Conservation (phyloP, 805 yeast species). For the Ogataea thermomethanolica region DNA sequence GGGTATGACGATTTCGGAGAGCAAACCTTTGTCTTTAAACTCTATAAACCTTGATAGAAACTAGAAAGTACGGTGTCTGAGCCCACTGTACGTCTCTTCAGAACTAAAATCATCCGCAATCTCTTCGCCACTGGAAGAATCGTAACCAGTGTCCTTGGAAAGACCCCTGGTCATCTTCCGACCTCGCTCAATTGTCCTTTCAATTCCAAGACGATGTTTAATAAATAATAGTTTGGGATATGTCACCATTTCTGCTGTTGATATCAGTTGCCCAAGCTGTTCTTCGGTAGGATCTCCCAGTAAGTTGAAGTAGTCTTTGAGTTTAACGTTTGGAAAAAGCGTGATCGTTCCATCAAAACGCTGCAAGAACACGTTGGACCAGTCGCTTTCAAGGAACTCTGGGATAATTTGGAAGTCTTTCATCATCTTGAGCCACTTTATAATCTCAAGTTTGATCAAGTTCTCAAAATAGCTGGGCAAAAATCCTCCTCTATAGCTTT, state of each 20-base stretch:
- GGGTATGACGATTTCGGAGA: constrained; percentile 89
- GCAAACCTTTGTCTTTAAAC: constrained; percentile 53
- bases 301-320: constrained; percentile 59
- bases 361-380: constrained; percentile 77
- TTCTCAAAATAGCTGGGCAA: constrained; percentile 69
- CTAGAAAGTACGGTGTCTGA: constrained; percentile 12
- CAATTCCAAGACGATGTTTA: constrained; percentile 60
- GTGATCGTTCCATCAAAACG: constrained; percentile 73
- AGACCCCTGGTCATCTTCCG: constrained; percentile 25
- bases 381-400: constrained; percentile 66
- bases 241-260: constrained; percentile 60
- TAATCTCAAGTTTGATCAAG: constrained; percentile 64
- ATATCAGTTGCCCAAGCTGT: constrained; percentile 50
- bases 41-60: constrained; percentile 13
- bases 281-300: constrained; percentile 66
- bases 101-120: constrained; percentile 6
- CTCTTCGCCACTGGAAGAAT: constrained; percentile 3
- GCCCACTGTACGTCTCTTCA: constrained; percentile 1
- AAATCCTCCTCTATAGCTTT: constrained; percentile 73
- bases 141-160: constrained; percentile 14
- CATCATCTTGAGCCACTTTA: constrained; percentile 71
- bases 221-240: constrained; percentile 66
- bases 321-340: constrained; percentile 63
- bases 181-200: constrained; percentile 57
- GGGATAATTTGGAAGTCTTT: constrained; percentile 67